Base-by-base conservation (phyloP, 169 alveolate genomes). In the Babesia ovata region DNA sequence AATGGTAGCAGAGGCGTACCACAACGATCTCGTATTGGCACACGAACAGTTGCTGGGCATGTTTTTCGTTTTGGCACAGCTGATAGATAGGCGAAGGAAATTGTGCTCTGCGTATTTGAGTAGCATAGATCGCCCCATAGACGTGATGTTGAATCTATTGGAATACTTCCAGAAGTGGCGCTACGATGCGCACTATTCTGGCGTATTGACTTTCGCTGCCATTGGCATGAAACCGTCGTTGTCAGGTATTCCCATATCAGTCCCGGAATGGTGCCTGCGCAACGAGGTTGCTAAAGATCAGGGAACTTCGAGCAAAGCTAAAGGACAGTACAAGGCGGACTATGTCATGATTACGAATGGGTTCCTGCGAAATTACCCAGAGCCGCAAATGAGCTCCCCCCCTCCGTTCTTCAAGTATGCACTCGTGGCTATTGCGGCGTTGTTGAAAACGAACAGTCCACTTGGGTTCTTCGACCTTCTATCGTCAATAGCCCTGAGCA, bases 321-420 rank as follows among this genome's bases (percentile, higher is more conserved):
- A 6, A 3, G 13, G 11, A 1, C 52, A 50, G 76, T 8, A 14
- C 19, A 67, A 46, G 65, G 66, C 24, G 36, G 85, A 81, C 22
- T 81, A 56, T 63, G 42, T 24, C n/a, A 14, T 62, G 33, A n/a
- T 49, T 4, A 72, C 44, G 17, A 63, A 81, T 26, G 88, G 88
- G 13, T 62, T 81, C 44, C 24, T 61, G 17, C 45, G 78, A 13
- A 42, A 61, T 22, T 19, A 21, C 36, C 63, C 63, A 16, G 33
- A 57, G 7, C 88, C 88, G n/a, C 88, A 81, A 74, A 50, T 72
- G 42, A 61, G 78, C 44, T 73, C 63, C n/a, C 65, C 79, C 4
- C 88, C 88, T n/a, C 85, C 85, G 28, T 81, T 81, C 52, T 81
- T 72, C 52, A 81, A 60, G 58, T 81, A 72, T 26, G 88, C 88